Evolutionary conservation across 306 rosid genomes (phyloP), one percentile per base, ranked within the genome.

Genomic region (Betula pendula): DNA sequence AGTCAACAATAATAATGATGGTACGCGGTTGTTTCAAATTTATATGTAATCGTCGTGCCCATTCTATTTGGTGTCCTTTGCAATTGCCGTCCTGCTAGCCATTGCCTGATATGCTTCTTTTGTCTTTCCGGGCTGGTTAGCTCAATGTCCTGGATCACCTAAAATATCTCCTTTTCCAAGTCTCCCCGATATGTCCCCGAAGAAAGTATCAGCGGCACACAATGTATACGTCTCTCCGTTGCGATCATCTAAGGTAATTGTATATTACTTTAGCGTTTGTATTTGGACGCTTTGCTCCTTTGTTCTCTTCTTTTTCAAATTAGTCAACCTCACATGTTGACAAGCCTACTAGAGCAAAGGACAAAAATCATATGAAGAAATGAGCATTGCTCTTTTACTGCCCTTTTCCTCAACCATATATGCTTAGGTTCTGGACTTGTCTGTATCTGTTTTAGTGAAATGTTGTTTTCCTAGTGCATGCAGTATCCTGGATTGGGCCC

Each of bases 131-230:
- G 84, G 81, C 47, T 76, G 79, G 70, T 83, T 79, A 87, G 98
- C 86, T 74, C 94, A 86, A 74, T 89, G 96, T 78, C 99, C 99
- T 5, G 97, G 94, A 58, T 96, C 99, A 44, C 99, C 99, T 17
- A 91, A 93, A 81, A 85, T 91, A 78, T 89, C 99, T 33, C 81
- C 94, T 73, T 96, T 96, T 78, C 98, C 97, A 52, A 91, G 88
- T 81, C 96, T 96, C 74, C 99, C 99, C 19, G 99, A 96, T 82
- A 96, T 96, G 99, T 96, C 99, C 6, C 99, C 99, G 2, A 96
- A 96, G 85, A 96, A 96, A 82, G 98, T 96, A 27, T 96, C 99
- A 71, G 93, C 99, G 15, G 72, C 90, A 33, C 99, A 90, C 82
- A 96, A 96, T 71, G 99, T 96, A 11, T 96, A 96, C 12, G 99